A percentile compares a stretch with the other conserved stretches of the same genome.
Conservation (phyloP, 768 basidiomycete species). For the Boletus edulis region DNA sequence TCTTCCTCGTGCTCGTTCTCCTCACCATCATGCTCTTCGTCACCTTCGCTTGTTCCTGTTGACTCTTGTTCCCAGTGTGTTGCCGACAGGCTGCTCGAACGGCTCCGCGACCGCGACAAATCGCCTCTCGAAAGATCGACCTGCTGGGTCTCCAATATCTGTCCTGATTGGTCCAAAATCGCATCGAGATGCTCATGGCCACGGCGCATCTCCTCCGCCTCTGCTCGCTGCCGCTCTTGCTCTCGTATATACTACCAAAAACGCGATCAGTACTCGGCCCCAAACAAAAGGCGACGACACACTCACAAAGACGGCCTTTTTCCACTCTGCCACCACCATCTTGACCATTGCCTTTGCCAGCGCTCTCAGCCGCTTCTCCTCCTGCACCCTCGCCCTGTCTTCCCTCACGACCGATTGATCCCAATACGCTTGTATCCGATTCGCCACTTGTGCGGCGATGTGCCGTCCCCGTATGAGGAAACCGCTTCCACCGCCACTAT, state of each 20-base stretch:
- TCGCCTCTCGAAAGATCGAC: constrained; percentile 58
- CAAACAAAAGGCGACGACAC: neutral
- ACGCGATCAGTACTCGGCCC: neutral
- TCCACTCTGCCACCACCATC: constrained; percentile 78
- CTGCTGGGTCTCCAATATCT: constrained; percentile 82
- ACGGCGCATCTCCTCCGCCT: constrained; percentile 74
- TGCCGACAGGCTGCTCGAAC: constrained; percentile 51
- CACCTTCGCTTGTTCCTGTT: constrained; percentile 18
- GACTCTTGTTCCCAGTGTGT: constrained; percentile 22
- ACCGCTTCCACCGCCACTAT: constrained; percentile 8
- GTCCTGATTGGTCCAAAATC: constrained; percentile 85
- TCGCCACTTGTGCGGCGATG: constrained; percentile 56
- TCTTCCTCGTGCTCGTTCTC: constrained; percentile 25
- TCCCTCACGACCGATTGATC: constrained; percentile 62
- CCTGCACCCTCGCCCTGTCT: constrained; percentile 53
- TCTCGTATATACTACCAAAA: constrained; percentile 66
- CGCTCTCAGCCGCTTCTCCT: constrained; percentile 63
- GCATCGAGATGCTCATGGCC: constrained; percentile 88
- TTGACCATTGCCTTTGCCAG: constrained; percentile 73
- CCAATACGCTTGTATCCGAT: constrained; percentile 72
- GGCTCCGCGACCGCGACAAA: constrained; percentile 47
- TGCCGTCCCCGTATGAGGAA: constrained; percentile 34
- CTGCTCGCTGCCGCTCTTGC: constrained; percentile 56
- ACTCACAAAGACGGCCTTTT: constrained; percentile 80
- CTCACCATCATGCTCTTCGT: constrained; percentile 19